Base-by-base conservation (phyloP, 148 eudicot species). In the Silene conica region DNA sequence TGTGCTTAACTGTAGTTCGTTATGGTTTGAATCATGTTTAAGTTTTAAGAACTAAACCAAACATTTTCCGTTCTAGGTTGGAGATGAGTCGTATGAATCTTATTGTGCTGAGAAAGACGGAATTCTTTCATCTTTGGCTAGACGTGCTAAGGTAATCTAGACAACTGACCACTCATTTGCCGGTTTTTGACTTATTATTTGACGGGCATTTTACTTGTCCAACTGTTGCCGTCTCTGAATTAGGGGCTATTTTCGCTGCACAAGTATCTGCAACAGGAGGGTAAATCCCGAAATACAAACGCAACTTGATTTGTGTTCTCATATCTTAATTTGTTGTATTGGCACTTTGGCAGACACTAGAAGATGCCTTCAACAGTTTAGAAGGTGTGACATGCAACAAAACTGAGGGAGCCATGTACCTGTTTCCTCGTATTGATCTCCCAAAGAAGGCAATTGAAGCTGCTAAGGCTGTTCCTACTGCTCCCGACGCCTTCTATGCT, bases 381-480 rank as follows among this genome's bases (percentile, higher is more conserved):
- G 98, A 95, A 83, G 98, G 98, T 1, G 76, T 94, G 52, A 87
- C 96, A 6, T 94, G 97, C 89, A 94, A 94, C 84, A 85, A 82
- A 83, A 89, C 98, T 12, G 98, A 94, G 83, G 98, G 98, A 57
- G 98, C 98, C 70, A 94, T 94, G 97, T 90, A 94, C 82, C 89
- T 94, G 19, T 94, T 94, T 58, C 98, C 98, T 19, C 83, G 93
- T 28, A 73, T 94, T 65, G 73, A 76, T 15, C 87, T 92, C 60
- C 89, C 97, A 16, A 67, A 86, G 54, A 95, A 92, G 80, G 97
- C 93, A 23, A 87, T 92, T 20, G 80, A 84, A 79, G 97, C 93
- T 63, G 98, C 98, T 64, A 87, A 95, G 83, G 86, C 84, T 52
- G 91, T 63, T 90, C 80, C 83, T 3, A 79, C 77, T 22, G 87